These are phyloP conservation scores for Bruguiera parviflora DNA, from an alignment of 345 rosid species.

Conservation along the genomic window DNA sequence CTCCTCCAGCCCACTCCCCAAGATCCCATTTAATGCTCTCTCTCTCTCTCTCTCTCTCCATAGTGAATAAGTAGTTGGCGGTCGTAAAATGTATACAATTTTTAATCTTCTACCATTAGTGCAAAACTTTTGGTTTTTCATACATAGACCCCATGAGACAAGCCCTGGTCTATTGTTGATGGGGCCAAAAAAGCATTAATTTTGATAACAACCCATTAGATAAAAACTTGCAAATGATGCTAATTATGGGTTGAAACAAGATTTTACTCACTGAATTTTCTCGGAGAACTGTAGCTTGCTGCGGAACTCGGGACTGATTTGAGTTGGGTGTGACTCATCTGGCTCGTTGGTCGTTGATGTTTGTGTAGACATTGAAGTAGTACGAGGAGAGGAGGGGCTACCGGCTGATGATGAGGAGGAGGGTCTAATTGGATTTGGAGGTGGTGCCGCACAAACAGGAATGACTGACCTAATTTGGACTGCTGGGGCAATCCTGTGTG, in stretches of 20 bases:
- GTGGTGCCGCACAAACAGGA: slow-evolving; percentile 74
- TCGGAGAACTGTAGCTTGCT: slow-evolving; percentile 31
- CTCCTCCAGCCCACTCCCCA: slow-evolving; percentile 43
- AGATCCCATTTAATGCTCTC: slow-evolving; percentile 44
- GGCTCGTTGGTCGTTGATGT: slow-evolving; percentile 16
- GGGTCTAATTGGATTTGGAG: slow-evolving; percentile 21
- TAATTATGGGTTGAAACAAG: slow-evolving; percentile 14
- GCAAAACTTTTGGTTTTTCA: slow-evolving; percentile 6
- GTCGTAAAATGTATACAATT: background rate
- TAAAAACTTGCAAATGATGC: slow-evolving; percentile 3
- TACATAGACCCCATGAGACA: slow-evolving; percentile 1
- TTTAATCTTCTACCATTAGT: background rate
- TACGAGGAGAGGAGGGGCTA: slow-evolving; percentile 5
- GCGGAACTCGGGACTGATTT: slow-evolving; percentile 34
- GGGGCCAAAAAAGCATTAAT: slow-evolving; percentile 16
- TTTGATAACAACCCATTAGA: slow-evolving; percentile 16
- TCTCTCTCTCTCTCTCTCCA: slow-evolving; percentile 14
- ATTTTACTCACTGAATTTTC: slow-evolving; percentile 3
- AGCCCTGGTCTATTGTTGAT: slow-evolving; percentile 6
- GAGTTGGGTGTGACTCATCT: slow-evolving; percentile 13
- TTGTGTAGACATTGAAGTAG: slow-evolving; percentile 14
- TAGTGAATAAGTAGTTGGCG: slow-evolving; percentile 2
- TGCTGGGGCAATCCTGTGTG: slow-evolving; percentile 51
- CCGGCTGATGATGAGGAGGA: slow-evolving; percentile 19
- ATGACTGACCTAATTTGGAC: slow-evolving; percentile 74